phyloP scores from a whole-genome alignment of 352 stramenopile species.

The Phytophthora fragariae region DNA sequence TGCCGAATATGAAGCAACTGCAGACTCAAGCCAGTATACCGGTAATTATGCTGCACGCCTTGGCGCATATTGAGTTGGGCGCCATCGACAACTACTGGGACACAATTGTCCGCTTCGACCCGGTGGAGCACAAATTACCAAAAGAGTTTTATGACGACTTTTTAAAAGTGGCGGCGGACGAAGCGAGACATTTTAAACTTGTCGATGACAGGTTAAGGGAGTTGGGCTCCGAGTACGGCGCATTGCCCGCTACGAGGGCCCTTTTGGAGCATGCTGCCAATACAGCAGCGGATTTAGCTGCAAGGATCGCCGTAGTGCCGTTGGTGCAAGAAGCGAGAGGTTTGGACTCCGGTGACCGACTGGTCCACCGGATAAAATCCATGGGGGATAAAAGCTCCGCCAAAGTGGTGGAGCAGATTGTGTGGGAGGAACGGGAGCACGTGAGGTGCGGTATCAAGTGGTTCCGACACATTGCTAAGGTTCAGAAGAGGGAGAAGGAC shows the following conservation, averaged over 20 bases:
- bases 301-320: slow-evolving; percentile 79
- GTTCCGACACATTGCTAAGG: slow-evolving; percentile 66
- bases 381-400: slow-evolving; percentile 75
- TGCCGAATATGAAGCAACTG: slow-evolving; percentile 77
- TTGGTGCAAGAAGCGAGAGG: slow-evolving; percentile 85
- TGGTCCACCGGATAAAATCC: slow-evolving; percentile 80
- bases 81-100: slow-evolving; percentile 92
- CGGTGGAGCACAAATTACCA: slow-evolving; percentile 50
- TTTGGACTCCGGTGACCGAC: slow-evolving; percentile 75
- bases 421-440: slow-evolving; percentile 81
- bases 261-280: slow-evolving; percentile 81
- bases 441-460: slow-evolving; percentile 84
- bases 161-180: slow-evolving; percentile 71
- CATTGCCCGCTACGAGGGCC: slow-evolving; percentile 67
- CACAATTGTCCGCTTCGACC: slow-evolving; percentile 85
- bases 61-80: slow-evolving; percentile 89
- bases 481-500: slow-evolving; percentile 46
- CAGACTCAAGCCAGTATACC: slow-evolving; percentile 61
- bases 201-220: slow-evolving; percentile 71
- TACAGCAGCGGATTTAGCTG: slow-evolving; percentile 68
- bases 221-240: slow-evolving; percentile 73
- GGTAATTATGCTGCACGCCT: slow-evolving; percentile 79
- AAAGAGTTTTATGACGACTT: slow-evolving; percentile 82
- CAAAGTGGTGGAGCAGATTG: slow-evolving; percentile 76
- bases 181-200: slow-evolving; percentile 83